Evolutionary conservation across 106 monocot genomes (phyloP).

Genomic region (Chionographis japonica): DNA sequence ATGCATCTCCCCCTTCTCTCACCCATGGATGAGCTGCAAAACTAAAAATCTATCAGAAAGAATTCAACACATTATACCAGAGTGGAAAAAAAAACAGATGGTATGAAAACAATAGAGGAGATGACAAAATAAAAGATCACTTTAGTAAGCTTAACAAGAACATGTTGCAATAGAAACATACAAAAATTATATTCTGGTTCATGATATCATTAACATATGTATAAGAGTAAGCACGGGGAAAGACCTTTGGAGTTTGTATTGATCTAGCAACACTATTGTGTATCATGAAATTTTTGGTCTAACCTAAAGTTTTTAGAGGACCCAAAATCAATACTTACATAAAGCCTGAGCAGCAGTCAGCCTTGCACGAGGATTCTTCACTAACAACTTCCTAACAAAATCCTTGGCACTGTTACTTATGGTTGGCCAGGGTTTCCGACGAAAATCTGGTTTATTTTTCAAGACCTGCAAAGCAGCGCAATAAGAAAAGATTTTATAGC

Average conservation of each 20-base stretch:
- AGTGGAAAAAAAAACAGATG: neutral
- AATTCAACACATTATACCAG: neutral
- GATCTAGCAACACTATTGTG: too few species aligned
- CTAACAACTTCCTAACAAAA: slow-evolving; percentile 86
- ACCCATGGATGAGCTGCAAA: slow-evolving; percentile 94
- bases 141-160: too few species aligned
- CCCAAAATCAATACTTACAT: slow-evolving; percentile 51
- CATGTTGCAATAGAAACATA: too few species aligned
- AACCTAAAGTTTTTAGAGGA: neutral
- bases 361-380: slow-evolving; percentile 88
- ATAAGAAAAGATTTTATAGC: neutral
- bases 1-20: slow-evolving; percentile 88
- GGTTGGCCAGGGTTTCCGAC: slow-evolving; percentile 85
- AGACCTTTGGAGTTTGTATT: too few species aligned
- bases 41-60: slow-evolving; percentile 6
- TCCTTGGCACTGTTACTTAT: slow-evolving; percentile 86
- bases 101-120: slow-evolving; percentile 2
- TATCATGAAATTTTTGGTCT: neutral
- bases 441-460: slow-evolving; percentile 89
- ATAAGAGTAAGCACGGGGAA: neutral
- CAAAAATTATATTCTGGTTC: too few species aligned
- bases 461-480: slow-evolving; percentile 51
- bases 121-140: too few species aligned
- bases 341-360: slow-evolving; percentile 95
- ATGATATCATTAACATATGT: neutral